These are phyloP conservation scores for Flaveria floridana DNA, from an alignment of 140 eudicot genomes.

Conservation along the genomic window DNA sequence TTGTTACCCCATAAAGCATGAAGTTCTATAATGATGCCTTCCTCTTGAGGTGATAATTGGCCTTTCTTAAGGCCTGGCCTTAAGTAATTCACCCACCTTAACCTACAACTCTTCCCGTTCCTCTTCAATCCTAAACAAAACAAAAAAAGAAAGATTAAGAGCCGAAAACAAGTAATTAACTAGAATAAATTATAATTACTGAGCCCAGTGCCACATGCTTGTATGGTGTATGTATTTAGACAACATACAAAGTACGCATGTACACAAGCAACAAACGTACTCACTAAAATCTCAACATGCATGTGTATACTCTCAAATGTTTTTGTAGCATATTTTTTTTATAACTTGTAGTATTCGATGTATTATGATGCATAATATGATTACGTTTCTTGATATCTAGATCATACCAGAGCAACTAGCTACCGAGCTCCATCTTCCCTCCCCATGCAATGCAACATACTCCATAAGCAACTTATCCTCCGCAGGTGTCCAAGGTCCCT, in stretches of 20 bases:
- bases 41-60: constrained; percentile 75
- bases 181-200: not conserved
- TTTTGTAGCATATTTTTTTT: not conserved
- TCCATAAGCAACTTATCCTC: constrained; percentile 76
- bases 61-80: constrained; percentile 84
- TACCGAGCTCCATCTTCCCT: constrained; percentile 90
- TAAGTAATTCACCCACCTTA: constrained; percentile 84
- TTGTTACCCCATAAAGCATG: constrained; percentile 91
- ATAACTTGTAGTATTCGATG: not conserved
- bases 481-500: constrained; percentile 91
- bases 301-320: not conserved
- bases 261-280: too few relatives aligned
- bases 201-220: not conserved
- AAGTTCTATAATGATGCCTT: constrained; percentile 80
- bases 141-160: constrained; percentile 3
- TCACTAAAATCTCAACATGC: not conserved
- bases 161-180: not conserved
- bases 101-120: constrained; percentile 82
- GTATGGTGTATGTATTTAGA: too few relatives aligned
- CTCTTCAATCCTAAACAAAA: constrained; percentile 57
- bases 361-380: not conserved
- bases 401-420: constrained; percentile 61
- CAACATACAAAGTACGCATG: too few relatives aligned
- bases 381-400: not conserved
- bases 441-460: constrained; percentile 65